These are phyloP conservation scores for Sisymbrium irio DNA, from an alignment of 345 rosid species.

Conservation along the genomic window DNA sequence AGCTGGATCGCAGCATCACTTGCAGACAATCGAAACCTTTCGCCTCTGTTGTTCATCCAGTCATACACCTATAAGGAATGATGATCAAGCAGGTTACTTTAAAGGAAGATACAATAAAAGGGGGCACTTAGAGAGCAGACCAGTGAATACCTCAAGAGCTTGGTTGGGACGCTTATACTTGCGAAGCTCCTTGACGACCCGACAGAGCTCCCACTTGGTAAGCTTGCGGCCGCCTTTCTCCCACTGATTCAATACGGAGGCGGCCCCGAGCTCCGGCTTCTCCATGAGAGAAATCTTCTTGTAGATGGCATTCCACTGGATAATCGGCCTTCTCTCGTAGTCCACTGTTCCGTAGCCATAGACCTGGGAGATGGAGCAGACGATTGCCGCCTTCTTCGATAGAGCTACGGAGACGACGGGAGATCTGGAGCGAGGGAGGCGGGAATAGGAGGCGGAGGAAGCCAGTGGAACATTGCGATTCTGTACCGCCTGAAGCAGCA, in stretches of 20 bases:
- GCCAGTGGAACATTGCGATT: constrained; percentile 45
- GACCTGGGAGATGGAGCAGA: constrained; percentile 63
- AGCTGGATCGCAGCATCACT: constrained; percentile 96
- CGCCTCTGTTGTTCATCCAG: constrained; percentile 82
- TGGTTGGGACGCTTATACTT: constrained; percentile 62
- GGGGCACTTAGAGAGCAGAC: neutral
- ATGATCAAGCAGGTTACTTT: neutral
- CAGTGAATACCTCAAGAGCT: constrained; percentile 73
- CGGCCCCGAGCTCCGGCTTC: constrained; percentile 73
- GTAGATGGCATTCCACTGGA: constrained; percentile 80
- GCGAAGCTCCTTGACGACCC: constrained; percentile 89
- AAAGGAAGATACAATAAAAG: neutral
- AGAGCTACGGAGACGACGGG: constrained; percentile 22
- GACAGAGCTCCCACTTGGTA: constrained; percentile 84
- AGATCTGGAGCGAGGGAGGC: constrained; percentile 32
- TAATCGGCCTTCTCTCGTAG: constrained; percentile 65
- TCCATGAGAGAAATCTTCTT: constrained; percentile 71
- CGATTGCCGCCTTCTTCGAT: constrained; percentile 18
- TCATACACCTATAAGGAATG: constrained; percentile 54
- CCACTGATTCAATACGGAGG: constrained; percentile 62
- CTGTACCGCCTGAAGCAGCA: constrained; percentile 54
- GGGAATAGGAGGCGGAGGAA: constrained; percentile 44
- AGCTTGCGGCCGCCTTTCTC: constrained; percentile 67
- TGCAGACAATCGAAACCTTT: constrained; percentile 61
- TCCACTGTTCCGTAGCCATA: constrained; percentile 76